These are phyloP conservation scores for Takashimella tepidaria DNA, from an alignment of 1,284 basidiomycete genomes.

Conservation along the genomic window DNA sequence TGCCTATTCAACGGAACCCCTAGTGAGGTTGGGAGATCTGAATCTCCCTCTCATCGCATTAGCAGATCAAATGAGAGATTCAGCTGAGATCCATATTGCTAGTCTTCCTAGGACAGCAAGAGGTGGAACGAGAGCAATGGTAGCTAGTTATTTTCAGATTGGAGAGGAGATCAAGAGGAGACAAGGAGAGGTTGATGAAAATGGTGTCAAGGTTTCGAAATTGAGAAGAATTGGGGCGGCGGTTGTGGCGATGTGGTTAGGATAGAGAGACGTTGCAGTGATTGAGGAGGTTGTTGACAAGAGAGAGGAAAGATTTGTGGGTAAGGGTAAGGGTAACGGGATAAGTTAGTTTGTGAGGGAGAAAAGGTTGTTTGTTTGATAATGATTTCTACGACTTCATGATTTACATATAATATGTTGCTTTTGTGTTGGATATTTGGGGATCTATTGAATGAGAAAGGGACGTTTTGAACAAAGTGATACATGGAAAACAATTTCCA, in stretches of 20 bases:
- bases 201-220: background rate
- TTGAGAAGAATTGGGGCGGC: background rate
- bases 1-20: constrained; percentile 31
- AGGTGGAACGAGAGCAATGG: constrained; percentile 43
- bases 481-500: no score
- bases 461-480: no score
- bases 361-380: no score
- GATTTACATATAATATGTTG: no score
- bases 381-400: no score
- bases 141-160: constrained; percentile 17
- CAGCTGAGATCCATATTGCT: constrained; percentile 30
- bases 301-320: no score
- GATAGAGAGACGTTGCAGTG: no score
- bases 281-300: no score
- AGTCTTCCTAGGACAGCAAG: constrained; percentile 38
- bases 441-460: no score
- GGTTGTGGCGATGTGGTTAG: background rate
- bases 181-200: background rate
- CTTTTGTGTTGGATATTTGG: no score
- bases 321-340: no score
- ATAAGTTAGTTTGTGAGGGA: no score
- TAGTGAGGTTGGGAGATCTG: background rate
- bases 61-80: constrained; percentile 31
- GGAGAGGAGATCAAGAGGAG: background rate
- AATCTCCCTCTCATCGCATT: constrained; percentile 29